Evolutionary conservation across 306 rosid genomes (phyloP).

Genomic region (Geum urbanum): DNA sequence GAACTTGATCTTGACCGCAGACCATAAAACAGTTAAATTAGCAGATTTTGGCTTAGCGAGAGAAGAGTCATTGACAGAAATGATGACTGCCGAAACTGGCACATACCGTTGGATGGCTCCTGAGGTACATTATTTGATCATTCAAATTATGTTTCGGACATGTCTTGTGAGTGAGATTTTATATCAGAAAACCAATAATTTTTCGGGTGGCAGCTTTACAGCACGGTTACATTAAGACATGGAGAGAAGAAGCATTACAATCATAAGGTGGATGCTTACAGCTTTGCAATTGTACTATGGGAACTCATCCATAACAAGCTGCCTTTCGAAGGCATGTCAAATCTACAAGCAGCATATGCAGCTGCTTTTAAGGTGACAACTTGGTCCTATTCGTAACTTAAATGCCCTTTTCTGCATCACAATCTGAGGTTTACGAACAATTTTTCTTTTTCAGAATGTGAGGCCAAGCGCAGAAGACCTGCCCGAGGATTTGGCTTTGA

Average conservation of each 20-base stretch:
- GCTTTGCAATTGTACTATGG: slow-evolving; percentile 96
- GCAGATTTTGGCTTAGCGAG: slow-evolving; percentile 95
- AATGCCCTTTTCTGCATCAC: not conserved
- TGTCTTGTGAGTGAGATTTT: slow-evolving; percentile 1
- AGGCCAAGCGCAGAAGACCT: slow-evolving; percentile 84
- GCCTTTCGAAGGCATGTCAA: slow-evolving; percentile 99
- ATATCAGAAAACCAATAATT: slow-evolving; percentile 22
- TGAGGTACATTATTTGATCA: slow-evolving; percentile 44
- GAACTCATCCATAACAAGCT: slow-evolving; percentile 85
- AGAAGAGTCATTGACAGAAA: slow-evolving; percentile 89
- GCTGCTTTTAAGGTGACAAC: slow-evolving; percentile 84
- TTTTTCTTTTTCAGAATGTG: slow-evolving; percentile 60
- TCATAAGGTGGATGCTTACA: slow-evolving; percentile 90
- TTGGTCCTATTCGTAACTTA: not conserved
- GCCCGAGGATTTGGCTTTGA: slow-evolving; percentile 62
- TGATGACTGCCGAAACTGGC: slow-evolving; percentile 99
- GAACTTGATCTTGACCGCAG: slow-evolving; percentile 77
- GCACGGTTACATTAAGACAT: slow-evolving; percentile 89
- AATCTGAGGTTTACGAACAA: not conserved
- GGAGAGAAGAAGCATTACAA: slow-evolving; percentile 98
- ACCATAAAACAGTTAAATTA: slow-evolving; percentile 77
- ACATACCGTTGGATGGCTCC: slow-evolving; percentile 99
- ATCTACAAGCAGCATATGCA: slow-evolving; percentile 94
- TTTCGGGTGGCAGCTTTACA: slow-evolving; percentile 69
- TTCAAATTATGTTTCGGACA: slow-evolving; percentile 13